A percentile compares a stretch with the other conserved stretches of the same genome.
phyloP scores from a whole-genome alignment of 305 asterid genomes.

The Fraxinus ornus region DNA sequence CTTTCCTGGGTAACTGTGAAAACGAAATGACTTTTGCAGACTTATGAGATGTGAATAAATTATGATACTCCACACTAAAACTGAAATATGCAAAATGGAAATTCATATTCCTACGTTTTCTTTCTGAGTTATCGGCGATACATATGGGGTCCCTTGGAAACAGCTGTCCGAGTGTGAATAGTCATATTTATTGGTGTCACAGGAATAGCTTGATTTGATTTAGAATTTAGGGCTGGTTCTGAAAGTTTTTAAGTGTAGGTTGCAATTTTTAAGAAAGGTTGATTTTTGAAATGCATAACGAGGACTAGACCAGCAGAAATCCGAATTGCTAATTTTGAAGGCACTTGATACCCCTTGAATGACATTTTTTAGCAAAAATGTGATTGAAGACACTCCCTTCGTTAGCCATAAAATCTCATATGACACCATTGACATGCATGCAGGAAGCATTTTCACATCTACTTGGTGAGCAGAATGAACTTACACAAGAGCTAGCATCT shows the following conservation, averaged over 20 bases:
- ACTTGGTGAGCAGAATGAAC: slow-evolving; percentile 91
- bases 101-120: not conserved
- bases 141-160: not conserved
- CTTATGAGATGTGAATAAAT: not conserved
- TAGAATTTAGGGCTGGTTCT: slow-evolving; percentile 12
- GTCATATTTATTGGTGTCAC: slow-evolving; percentile 15
- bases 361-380: not conserved
- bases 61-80: not conserved
- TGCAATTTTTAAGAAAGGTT: slow-evolving; percentile 1
- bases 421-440: slow-evolving; percentile 30
- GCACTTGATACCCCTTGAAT: not conserved
- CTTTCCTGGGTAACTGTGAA: not conserved
- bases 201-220: slow-evolving; percentile 15
- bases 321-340: not conserved
- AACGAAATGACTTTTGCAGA: not conserved
- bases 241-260: slow-evolving; percentile 21
- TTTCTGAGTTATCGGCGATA: not conserved
- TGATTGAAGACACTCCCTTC: slow-evolving; percentile 19
- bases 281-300: not conserved
- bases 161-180: slow-evolving; percentile 11
- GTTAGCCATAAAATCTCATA: slow-evolving; percentile 21
- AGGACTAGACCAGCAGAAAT: not conserved
- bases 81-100: not conserved
- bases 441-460: slow-evolving; percentile 98
- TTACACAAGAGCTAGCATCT: slow-evolving; percentile 97